phyloP scores from a whole-genome alignment of 208 protist species.

The Acanthamoeba lenticulata region DNA sequence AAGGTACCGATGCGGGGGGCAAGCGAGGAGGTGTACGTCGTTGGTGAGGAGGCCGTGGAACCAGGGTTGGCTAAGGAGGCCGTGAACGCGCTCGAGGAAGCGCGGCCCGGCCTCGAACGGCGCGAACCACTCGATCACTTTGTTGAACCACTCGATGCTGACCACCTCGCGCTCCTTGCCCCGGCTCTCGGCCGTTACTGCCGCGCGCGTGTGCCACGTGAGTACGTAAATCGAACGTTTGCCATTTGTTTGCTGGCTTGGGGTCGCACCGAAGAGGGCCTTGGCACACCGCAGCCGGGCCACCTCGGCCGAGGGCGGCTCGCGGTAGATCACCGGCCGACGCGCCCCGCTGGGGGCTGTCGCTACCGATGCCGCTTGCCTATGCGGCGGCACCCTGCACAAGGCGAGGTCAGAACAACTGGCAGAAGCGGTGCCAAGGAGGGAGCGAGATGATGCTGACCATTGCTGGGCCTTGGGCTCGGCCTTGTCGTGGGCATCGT shows the following conservation, averaged over 20 bases:
- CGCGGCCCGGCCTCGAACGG: not conserved
- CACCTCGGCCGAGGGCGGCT: not conserved
- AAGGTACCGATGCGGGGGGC: no score
- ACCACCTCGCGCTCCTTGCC: slow-evolving; percentile 29
- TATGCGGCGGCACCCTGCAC: not conserved
- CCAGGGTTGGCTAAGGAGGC: not conserved
- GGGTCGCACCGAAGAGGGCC: not conserved
- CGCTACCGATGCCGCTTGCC: not conserved
- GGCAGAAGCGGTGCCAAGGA: no score
- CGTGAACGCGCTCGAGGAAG: not conserved
- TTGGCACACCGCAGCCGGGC: slow-evolving; percentile 25
- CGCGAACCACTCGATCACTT: slow-evolving; percentile 44
- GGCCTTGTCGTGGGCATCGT: no score
- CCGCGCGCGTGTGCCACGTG: not conserved
- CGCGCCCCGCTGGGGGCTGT: not conserved
- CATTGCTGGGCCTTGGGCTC: no score
- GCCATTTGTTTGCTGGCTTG: not conserved
- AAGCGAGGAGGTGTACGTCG: not conserved
- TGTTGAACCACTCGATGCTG: slow-evolving; percentile 58
- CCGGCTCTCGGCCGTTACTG: slow-evolving; percentile 36
- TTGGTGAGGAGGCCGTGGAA: not conserved
- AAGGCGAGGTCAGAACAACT: no score
- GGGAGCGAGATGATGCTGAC: no score
- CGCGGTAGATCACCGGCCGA: not conserved
- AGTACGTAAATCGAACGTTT: not conserved